Percentiles rank a stretch among this genome's conserved stretches.
Evolutionary conservation across 306 rosid species (phyloP).

Genomic region (Pyrus bretschneideri): DNA sequence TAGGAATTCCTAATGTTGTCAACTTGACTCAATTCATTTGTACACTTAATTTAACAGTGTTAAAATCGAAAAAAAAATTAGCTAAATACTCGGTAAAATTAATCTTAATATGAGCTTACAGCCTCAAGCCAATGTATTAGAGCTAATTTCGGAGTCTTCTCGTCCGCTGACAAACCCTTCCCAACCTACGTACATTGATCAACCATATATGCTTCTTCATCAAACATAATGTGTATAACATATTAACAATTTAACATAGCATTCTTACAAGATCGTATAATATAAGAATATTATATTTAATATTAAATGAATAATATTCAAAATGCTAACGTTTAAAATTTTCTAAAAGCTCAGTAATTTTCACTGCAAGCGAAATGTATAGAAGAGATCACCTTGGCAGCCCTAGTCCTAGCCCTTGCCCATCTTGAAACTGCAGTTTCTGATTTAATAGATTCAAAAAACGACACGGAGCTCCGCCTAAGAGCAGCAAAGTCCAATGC

Average conservation of each 20-base stretch:
- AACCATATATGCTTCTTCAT: background rate
- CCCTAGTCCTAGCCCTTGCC: conserved; percentile 70
- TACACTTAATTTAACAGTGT: background rate
- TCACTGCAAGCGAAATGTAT: background rate
- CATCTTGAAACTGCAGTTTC: conserved; percentile 66
- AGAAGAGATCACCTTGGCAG: conserved; percentile 58
- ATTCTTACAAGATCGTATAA: conserved; percentile 12
- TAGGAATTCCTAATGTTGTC: background rate
- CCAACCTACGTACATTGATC: conserved; percentile 51
- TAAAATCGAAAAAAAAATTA: background rate
- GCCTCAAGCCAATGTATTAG: conserved; percentile 86
- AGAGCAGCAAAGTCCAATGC: conserved; percentile 62
- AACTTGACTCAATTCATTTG: background rate
- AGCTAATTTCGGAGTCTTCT: conserved; percentile 60
- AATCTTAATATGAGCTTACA: conserved; percentile 39
- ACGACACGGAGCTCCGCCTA: conserved; percentile 39
- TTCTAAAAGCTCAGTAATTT: background rate
- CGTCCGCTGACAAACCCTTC: conserved; percentile 72
- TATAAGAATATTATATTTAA: background rate
- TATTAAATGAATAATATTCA: background rate
- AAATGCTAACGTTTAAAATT: background rate
- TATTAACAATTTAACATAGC: background rate
- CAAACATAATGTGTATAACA: no score
- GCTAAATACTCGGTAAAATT: background rate
- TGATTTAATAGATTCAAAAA: conserved; percentile 44